Conservation (phyloP, 2,329 filamentous ascomycete species). For the Simplicillium sp. region DNA sequence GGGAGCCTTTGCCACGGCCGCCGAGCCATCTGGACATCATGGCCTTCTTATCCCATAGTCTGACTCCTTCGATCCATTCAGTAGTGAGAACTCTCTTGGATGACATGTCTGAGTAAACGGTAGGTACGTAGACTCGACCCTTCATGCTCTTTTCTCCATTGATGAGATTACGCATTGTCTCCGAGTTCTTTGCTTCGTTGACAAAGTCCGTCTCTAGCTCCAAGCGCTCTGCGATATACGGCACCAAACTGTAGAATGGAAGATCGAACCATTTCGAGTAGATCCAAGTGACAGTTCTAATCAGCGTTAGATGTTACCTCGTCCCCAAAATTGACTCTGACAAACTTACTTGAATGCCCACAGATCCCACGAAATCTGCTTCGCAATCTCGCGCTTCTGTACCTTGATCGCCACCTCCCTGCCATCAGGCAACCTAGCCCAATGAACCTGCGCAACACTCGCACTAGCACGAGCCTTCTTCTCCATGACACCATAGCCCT, state of each 20-base stretch:
- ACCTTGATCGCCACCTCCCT: slow-evolving; percentile 92
- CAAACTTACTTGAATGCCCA: slow-evolving; percentile 79
- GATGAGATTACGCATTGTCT: slow-evolving; percentile 72
- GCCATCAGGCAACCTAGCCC: slow-evolving; percentile 78
- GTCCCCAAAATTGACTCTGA: not conserved
- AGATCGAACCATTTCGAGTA: slow-evolving; percentile 87
- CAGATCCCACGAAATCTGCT: slow-evolving; percentile 88
- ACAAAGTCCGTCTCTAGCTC: slow-evolving; percentile 90
- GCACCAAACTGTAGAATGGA: slow-evolving; percentile 84
- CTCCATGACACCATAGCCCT: slow-evolving; percentile 57
- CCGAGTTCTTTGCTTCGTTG: slow-evolving; percentile 82
- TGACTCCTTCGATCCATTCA: slow-evolving; percentile 94
- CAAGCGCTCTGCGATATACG: slow-evolving; percentile 87
- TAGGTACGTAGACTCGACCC: slow-evolving; percentile 78
- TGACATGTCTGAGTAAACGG: slow-evolving; percentile 72
- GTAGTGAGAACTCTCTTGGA: slow-evolving; percentile 82
- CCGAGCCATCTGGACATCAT: slow-evolving; percentile 73
- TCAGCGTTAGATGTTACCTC: slow-evolving; percentile 8
- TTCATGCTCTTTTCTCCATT: slow-evolving; percentile 65
- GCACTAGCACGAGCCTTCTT: slow-evolving; percentile 61
- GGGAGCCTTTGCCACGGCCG: slow-evolving; percentile 64
- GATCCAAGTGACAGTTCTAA: slow-evolving; percentile 65
- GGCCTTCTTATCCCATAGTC: slow-evolving; percentile 83
- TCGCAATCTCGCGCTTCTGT: slow-evolving; percentile 87
- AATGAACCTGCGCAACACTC: slow-evolving; percentile 94